Base-by-base conservation (phyloP, 495 filamentous ascomycete species). In the Sphaerosporella brunnea region DNA sequence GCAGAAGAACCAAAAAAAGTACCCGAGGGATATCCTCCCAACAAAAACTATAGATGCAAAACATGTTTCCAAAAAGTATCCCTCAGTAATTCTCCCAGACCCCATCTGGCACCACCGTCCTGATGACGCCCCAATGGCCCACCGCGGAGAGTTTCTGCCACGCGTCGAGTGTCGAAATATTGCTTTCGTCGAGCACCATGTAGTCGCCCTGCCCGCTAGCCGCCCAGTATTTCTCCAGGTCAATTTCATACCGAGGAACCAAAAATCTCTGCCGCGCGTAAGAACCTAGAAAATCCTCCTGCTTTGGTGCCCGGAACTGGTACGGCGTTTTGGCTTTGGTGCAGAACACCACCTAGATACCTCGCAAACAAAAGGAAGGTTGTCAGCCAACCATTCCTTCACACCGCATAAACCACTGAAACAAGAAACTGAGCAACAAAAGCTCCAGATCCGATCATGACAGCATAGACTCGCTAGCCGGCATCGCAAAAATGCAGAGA, bases 61-160 rank as follows among this genome's bases (percentile, higher is more conserved):
- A n/a, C n/a, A n/a, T n/a, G n/a, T n/a, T n/a, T n/a, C n/a, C n/a
- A n/a, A n/a, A n/a, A n/a, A n/a, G n/a, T n/a, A n/a, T n/a, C n/a
- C 15, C 2, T 23, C 64, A 96, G 84, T 85, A 95, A 46, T 74
- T 73, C 69, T 92, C 79, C 90, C 90, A 97, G 3, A 95, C 77
- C 18, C 62, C 60, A 47, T 65, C 69, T 10, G 88, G 86, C 45
- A 96, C 45, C 4, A 94, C 87, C 4, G 65, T 77, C 60, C 90
- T 72, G 81, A 96, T 97, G 30, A 97, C 77, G 18, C 65, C 63
- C 90, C 90, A 97, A 65, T 97, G 90, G 34, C 79, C 78, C 25
- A 81, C 51, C 2, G 88, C 88, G 50, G 77, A 80, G 43, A 68
- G 65, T 59, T 75, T 71, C 62, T 92, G 84, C 69, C 73, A 82